Percentiles rank a stretch among this genome's conserved stretches.
Evolutionary conservation across 2,329 filamentous ascomycete species (phyloP).

Genomic region (Colletotrichum orchidophilum): DNA sequence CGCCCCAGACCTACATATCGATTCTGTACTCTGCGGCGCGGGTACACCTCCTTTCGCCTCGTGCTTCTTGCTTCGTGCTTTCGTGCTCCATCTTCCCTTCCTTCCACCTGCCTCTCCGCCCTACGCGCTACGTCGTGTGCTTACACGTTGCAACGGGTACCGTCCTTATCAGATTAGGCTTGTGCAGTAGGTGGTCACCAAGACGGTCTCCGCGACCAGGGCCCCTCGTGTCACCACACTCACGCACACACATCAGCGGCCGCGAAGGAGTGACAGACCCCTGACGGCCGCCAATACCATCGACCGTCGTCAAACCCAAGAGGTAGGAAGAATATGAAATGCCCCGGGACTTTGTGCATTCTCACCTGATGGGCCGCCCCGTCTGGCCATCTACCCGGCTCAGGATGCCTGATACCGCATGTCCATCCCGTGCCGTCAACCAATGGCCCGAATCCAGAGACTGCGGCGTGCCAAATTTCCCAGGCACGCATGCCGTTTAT

Average conservation of each 20-base stretch:
- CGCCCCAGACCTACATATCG: slow-evolving; percentile 25
- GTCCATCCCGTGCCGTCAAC: background rate
- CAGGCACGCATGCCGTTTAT: background rate
- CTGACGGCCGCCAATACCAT: background rate
- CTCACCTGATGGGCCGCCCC: background rate
- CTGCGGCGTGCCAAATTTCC: background rate
- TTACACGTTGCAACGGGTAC: background rate
- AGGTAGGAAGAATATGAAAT: background rate
- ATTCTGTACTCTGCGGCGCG: slow-evolving; percentile 20
- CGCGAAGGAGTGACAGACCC: background rate
- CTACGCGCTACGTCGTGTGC: background rate
- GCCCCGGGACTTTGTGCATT: background rate
- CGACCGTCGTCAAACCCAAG: background rate
- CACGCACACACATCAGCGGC: background rate
- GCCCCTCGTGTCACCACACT: background rate
- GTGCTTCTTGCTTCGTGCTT: background rate
- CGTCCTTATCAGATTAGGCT: background rate
- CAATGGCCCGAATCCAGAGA: background rate
- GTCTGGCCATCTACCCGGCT: slow-evolving; percentile 7
- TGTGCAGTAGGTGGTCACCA: background rate
- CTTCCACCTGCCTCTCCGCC: background rate
- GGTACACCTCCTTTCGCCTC: background rate
- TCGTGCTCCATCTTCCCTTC: background rate
- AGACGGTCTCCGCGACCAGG: background rate
- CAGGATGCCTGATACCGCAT: background rate